phyloP scores from a whole-genome alignment of 2,329 filamentous ascomycete species.

The Arthrobotrys sphaeroides region DNA sequence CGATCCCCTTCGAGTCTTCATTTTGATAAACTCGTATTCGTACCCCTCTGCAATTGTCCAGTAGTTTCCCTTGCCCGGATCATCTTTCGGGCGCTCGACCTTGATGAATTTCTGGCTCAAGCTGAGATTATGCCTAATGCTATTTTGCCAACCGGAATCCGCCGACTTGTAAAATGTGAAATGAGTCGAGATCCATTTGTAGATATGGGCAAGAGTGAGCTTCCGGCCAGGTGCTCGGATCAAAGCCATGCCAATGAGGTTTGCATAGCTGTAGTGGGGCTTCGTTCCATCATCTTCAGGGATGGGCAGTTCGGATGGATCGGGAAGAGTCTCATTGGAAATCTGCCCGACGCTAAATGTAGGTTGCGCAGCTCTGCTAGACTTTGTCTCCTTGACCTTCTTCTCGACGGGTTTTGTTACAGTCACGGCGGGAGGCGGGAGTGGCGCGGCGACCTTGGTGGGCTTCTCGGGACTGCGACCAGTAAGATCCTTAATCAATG shows the following conservation, averaged over 20 bases:
- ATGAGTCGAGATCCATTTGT: slow-evolving; percentile 98
- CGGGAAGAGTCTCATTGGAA: slow-evolving; percentile 68
- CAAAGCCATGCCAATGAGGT: slow-evolving; percentile 96
- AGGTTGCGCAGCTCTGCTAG: slow-evolving; percentile 20
- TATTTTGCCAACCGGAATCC: slow-evolving; percentile 97
- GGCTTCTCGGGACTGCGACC: slow-evolving; percentile 39
- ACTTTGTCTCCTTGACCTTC: slow-evolving; percentile 45
- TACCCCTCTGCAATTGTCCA: slow-evolving; percentile 93
- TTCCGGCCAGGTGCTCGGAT: slow-evolving; percentile 82
- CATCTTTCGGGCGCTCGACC: slow-evolving; percentile 93
- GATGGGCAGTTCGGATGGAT: slow-evolving; percentile 79
- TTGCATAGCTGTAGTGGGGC: slow-evolving; percentile 90
- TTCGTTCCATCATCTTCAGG: slow-evolving; percentile 88
- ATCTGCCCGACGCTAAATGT: slow-evolving; percentile 43
- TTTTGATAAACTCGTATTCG: slow-evolving; percentile 91
- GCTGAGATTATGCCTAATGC: slow-evolving; percentile 96
- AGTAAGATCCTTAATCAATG: slow-evolving; percentile 51
- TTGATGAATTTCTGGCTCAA: slow-evolving; percentile 97
- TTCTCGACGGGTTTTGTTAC: slow-evolving; percentile 39
- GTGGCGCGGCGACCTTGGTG: slow-evolving; percentile 12
- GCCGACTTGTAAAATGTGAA: slow-evolving; percentile 85
- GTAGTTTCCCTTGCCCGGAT: slow-evolving; percentile 96
- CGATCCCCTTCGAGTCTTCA: slow-evolving; percentile 71
- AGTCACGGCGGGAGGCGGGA: slow-evolving; percentile 17
- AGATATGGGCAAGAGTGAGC: slow-evolving; percentile 91